Evolutionary conservation across 225 moss, liverwort and hornwort species (phyloP).

Genomic region (Polytrichum commune): DNA sequence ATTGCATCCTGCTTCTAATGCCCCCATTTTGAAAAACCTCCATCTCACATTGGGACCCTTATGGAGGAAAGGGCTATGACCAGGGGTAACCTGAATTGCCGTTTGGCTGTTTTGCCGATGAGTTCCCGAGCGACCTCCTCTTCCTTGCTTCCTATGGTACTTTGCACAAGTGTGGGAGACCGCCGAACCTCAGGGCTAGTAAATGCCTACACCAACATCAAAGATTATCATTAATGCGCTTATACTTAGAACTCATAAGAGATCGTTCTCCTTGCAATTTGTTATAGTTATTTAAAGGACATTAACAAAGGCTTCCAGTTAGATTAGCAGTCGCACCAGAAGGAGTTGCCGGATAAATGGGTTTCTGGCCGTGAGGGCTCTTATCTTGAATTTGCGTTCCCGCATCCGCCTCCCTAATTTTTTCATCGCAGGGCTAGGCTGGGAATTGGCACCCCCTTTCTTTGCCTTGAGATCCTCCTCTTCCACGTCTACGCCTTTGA

Average conservation of each 20-base stretch:
- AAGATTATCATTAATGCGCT: too few species aligned
- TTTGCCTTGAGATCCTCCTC: conserved; percentile 20
- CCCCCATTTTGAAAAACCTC: too few species aligned
- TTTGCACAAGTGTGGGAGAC: conserved; percentile 31
- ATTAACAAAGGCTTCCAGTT: too few species aligned
- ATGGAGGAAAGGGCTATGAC: conserved; percentile 8
- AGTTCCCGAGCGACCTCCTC: conserved; percentile 83
- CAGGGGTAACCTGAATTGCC: conserved; percentile 62
- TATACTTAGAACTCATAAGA: too few species aligned
- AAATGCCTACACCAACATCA: too few species aligned
- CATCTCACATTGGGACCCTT: too few species aligned
- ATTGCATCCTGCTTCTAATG: background rate
- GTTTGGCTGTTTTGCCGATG: conserved; percentile 68
- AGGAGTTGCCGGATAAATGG: too few species aligned
- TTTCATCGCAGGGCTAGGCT: conserved; percentile 27
- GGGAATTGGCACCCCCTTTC: conserved; percentile 22
- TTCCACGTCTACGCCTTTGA: conserved; percentile 17
- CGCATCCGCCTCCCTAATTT: conserved; percentile 22
- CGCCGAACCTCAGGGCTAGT: conserved; percentile 22
- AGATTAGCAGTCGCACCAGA: too few species aligned
- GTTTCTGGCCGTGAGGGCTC: conserved; percentile 17
- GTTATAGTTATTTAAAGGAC: too few species aligned
- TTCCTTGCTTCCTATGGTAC: conserved; percentile 89
- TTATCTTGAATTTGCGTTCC: conserved; percentile 37
- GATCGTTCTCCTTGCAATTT: too few species aligned